Evolutionary conservation across 805 yeast species (phyloP).

Genomic region (Saccharomyces kudriavzevii): DNA sequence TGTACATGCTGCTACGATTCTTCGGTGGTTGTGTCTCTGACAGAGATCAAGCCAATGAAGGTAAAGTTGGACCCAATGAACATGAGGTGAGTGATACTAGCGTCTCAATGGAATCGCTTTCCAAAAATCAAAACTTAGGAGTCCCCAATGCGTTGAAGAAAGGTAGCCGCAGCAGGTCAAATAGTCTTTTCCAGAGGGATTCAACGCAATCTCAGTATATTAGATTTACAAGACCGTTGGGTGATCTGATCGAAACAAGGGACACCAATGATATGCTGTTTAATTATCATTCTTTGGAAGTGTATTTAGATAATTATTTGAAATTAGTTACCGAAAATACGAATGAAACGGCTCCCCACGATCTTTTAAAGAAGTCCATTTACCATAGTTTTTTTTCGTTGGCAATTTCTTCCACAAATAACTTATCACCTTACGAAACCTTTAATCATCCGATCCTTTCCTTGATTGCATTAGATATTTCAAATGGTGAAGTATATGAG

Average conservation of each 20-base stretch:
- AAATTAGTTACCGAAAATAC: conserved; percentile 23
- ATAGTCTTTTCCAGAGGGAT: conserved; percentile 28
- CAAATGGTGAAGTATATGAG: conserved; percentile 32
- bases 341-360: conserved; percentile 23
- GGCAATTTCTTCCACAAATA: conserved; percentile 46
- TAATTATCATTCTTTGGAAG: conserved; percentile 32
- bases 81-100: neutral
- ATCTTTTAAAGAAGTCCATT: conserved; percentile 36
- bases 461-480: conserved; percentile 50
- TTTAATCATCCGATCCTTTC: conserved; percentile 82
- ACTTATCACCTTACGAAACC: conserved; percentile 70
- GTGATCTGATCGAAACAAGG: conserved; percentile 26
- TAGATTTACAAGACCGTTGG: conserved; percentile 40
- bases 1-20: conserved; percentile 25
- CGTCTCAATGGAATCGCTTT: neutral
- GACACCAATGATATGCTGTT: conserved; percentile 28
- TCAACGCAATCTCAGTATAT: conserved; percentile 36
- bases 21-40: conserved; percentile 31
- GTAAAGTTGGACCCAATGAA: neutral
- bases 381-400: conserved; percentile 53
- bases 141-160: neutral
- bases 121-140: neutral
- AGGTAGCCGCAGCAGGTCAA: conserved; percentile 23
- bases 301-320: conserved; percentile 30
- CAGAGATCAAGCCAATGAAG: conserved; percentile 27